Evolutionary conservation across 2,329 filamentous ascomycete species (phyloP), one percentile per base, ranked within the genome.

Genomic region (Trichoderma atroviride): DNA sequence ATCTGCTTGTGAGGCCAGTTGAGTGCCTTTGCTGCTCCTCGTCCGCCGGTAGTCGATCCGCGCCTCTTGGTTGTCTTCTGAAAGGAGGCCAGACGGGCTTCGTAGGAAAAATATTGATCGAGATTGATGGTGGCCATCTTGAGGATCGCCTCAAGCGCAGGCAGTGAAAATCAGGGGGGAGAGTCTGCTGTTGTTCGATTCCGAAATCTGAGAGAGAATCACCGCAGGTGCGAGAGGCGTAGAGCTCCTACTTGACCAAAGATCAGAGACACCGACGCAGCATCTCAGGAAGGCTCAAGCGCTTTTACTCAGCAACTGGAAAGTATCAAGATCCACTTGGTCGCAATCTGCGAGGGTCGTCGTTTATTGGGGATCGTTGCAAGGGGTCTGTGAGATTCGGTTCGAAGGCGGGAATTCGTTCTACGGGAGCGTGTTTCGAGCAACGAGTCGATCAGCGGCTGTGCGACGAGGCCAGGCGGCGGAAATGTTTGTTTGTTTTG

Each of bases 31-130:
- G 82, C 77, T 70, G 82, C 77, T 61, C 79, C 77, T 60, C 79
- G 78, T 43, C 78, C 79, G 74, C 86, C 86, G 71, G 88, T 84
- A 70, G 85, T 87, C 14, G 92, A 96, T 35, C 87, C 85, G 77
- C 92, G 87, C 75, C 92, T 89, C 79, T 93, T 93, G 52, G 86
- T 81, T 47, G 86, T 82, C 66, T 83, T 84, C 62, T 91, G 86
- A 79, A 98, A 99, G 13, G 93, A 95, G 37, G 89, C 89, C 43
- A 97, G 82, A 59, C 96, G 92, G 74, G 89, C 91, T 73, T 93
- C 89, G 73, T 89, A 90, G 19, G 91, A 91, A 74, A 87, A 83
- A 77, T 84, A 89, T 69, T 75, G 75, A 37, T 86, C 83, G 47
- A 47, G 43, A 35, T 69, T 60, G 31, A 55, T 35, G 16, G 22